These are phyloP conservation scores for Scleromitrula shiraiana DNA, from an alignment of 2,329 filamentous ascomycete species.

Conservation along the genomic window DNA sequence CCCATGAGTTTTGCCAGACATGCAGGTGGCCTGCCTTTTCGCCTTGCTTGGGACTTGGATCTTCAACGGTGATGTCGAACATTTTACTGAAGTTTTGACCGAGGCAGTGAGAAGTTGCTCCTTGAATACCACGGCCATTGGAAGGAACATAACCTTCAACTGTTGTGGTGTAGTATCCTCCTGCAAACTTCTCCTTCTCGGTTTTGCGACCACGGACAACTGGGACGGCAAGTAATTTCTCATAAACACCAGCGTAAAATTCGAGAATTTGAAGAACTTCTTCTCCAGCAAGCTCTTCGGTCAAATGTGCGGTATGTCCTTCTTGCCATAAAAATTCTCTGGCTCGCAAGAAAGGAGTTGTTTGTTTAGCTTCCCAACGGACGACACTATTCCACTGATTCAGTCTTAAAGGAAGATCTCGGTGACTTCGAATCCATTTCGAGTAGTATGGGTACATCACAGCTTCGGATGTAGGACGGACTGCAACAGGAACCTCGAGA, in stretches of 20 bases:
- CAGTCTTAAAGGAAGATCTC: slow-evolving; percentile 85
- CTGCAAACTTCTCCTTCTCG: slow-evolving; percentile 96
- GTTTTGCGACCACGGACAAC: slow-evolving; percentile 92
- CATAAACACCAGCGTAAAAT: slow-evolving; percentile 84
- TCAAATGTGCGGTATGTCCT: slow-evolving; percentile 73
- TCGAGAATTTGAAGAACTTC: slow-evolving; percentile 93
- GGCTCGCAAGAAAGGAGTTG: slow-evolving; percentile 77
- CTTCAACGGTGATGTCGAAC: slow-evolving; percentile 97
- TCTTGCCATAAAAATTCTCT: slow-evolving; percentile 98
- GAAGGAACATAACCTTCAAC: slow-evolving; percentile 95
- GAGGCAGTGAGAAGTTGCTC: slow-evolving; percentile 80
- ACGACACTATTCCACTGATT: slow-evolving; percentile 97
- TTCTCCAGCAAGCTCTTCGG: slow-evolving; percentile 67
- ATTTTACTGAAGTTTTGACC: slow-evolving; percentile 99
- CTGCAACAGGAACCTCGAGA: slow-evolving; percentile 70
- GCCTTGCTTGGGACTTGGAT: slow-evolving; percentile 62
- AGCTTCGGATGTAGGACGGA: slow-evolving; percentile 61
- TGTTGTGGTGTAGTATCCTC: slow-evolving; percentile 92
- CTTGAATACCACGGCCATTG: slow-evolving; percentile 94
- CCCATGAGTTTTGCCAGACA: slow-evolving; percentile 99
- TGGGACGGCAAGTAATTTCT: slow-evolving; percentile 87
- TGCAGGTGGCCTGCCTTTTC: slow-evolving; percentile 73
- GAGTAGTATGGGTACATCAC: slow-evolving; percentile 96
- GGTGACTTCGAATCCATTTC: slow-evolving; percentile 94
- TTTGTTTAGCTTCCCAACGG: slow-evolving; percentile 96